Base-by-base conservation (phyloP, 306 rosid genomes). In the Vigna unguiculata region DNA sequence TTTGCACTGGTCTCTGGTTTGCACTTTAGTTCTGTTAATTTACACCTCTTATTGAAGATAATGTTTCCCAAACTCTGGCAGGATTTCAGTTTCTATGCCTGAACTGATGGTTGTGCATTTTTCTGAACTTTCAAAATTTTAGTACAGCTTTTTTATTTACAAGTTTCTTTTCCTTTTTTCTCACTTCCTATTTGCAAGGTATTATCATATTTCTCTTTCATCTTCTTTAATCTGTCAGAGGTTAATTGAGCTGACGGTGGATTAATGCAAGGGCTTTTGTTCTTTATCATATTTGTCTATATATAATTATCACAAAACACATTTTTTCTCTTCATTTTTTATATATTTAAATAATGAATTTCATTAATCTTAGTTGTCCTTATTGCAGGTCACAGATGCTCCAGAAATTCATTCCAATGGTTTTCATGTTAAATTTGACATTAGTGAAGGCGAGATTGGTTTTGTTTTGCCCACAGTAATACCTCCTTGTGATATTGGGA, bases 381-480 rank as follows among this genome's bases (percentile, higher is more conserved):
- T 25, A 19, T 75, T 87, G 80, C 90, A 94, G 98, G 87, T 94
- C 76, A 92, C 98, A 36, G 96, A 94, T 88, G 91, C 93, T 83
- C 98, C 98, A 30, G 96, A 94, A 87, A 94, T 94, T 83, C 98
- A 94, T 85, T 94, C 98, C 72, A 92, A 94, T 79, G 97, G 98
- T 32, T 94, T 94, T 80, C 98, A 94, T 84, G 87, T 90, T 77
- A 94, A 94, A 89, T 94, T 94, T 87, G 98, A 92, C 81, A 89
- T 89, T 53, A 87, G 95, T 75, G 96, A 94, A 82, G 98, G 95
- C 40, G 97, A 94, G 81, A 92, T 94, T 84, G 98, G 98, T 80
- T 94, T 94, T 85, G 93, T 94, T 85, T 83, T 94, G 87, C 98
- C 98, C 48, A 86, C 98, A 63, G 57, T 83, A 24, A 79, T 94